phyloP scores from a whole-genome alignment of 345 rosid genomes.

The Eucalyptus curtisii region DNA sequence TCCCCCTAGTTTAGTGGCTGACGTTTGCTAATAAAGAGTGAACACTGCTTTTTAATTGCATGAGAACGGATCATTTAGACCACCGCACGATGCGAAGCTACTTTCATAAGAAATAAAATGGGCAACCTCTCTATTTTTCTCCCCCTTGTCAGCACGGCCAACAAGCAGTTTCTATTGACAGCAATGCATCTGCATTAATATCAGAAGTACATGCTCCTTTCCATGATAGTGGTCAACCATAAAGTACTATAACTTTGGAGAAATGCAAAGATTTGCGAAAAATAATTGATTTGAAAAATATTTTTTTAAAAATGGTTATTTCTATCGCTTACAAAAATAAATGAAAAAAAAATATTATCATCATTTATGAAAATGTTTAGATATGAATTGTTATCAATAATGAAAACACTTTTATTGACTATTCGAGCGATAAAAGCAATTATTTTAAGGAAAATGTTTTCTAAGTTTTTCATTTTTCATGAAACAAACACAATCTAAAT shows the following conservation, averaged over 20 bases:
- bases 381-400: no score
- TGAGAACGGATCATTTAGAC: background rate
- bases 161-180: background rate
- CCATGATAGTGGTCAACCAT: background rate
- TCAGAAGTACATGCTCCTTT: background rate
- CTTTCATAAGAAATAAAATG: background rate
- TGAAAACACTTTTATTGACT: background rate
- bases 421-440: background rate
- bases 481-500: no score
- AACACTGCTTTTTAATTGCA: background rate
- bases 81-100: background rate
- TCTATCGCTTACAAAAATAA: rapidly evolving
- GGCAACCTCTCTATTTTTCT: background rate
- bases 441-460: no score
- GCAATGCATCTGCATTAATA: background rate
- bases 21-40: background rate
- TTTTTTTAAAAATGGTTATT: no score
- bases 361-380: no score
- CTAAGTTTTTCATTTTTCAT: rapidly evolving
- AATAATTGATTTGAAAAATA: no score
- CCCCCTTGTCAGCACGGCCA: background rate
- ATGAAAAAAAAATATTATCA: no score
- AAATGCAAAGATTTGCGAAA: background rate
- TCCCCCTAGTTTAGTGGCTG: background rate
- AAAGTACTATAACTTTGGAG: background rate